These are phyloP conservation scores for Fibroporia radiculosa DNA, from an alignment of 768 basidiomycete genomes.

Conservation along the genomic window DNA sequence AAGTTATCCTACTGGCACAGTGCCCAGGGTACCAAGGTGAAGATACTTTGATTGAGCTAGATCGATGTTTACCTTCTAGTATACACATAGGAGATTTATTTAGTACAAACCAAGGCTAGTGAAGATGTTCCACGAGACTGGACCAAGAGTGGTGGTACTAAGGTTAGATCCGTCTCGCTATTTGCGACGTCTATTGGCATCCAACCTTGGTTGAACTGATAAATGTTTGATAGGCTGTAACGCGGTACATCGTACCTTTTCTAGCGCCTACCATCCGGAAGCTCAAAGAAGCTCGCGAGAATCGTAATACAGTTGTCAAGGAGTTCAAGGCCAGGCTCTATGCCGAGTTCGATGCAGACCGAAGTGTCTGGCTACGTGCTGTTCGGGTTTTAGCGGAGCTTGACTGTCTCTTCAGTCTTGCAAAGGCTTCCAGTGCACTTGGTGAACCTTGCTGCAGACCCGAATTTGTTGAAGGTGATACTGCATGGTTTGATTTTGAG, in stretches of 20 bases:
- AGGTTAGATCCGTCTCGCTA: slow-evolving; percentile 37
- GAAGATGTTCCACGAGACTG: slow-evolving; percentile 74
- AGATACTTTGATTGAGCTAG: not conserved
- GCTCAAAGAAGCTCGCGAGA: slow-evolving; percentile 93
- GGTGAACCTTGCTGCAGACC: slow-evolving; percentile 95
- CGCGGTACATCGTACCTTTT: slow-evolving; percentile 72
- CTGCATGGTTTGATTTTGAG: slow-evolving; percentile 81
- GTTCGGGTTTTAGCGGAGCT: slow-evolving; percentile 86
- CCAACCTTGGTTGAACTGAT: not conserved
- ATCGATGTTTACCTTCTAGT: not conserved
- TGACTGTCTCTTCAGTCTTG: slow-evolving; percentile 91
- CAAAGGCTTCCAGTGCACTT: slow-evolving; percentile 81
- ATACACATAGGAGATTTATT: slow-evolving; percentile 71
- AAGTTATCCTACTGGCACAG: slow-evolving; percentile 68
- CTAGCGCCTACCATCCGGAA: slow-evolving; percentile 64
- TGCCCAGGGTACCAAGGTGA: slow-evolving; percentile 72
- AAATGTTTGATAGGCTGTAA: slow-evolving; percentile 42
- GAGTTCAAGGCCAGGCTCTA: slow-evolving; percentile 76
- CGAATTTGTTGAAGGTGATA: slow-evolving; percentile 72
- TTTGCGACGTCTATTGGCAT: not conserved
- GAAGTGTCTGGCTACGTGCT: slow-evolving; percentile 74
- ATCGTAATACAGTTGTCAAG: slow-evolving; percentile 69
- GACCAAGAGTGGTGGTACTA: slow-evolving; percentile 74
- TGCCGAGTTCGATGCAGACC: slow-evolving; percentile 76
- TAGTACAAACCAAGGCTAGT: slow-evolving; percentile 62